phyloP scores from a whole-genome alignment of 192 early-diverging fungal species.

The Thamnidium elegans region DNA sequence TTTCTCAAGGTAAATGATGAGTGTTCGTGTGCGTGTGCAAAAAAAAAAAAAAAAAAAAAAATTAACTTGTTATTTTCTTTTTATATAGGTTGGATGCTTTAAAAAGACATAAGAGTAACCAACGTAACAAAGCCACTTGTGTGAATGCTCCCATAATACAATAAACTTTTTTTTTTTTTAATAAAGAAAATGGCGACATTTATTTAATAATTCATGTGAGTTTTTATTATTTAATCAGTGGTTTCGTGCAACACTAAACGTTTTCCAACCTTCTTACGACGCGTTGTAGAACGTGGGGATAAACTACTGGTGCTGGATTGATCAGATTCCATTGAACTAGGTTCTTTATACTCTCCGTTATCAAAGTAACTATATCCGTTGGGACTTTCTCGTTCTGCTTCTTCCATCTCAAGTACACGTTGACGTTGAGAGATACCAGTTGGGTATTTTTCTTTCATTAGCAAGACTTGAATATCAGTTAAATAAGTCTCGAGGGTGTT shows the following conservation, averaged over 20 bases:
- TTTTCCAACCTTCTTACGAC: slow-evolving; percentile 18
- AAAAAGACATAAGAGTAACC: slow-evolving; percentile 51
- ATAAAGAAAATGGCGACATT: too few species aligned
- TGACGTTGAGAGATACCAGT: slow-evolving; percentile 30
- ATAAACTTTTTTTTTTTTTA: neutral
- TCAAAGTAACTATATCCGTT: slow-evolving; percentile 49
- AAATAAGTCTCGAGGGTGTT: slow-evolving; percentile 41
- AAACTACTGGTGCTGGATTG: neutral
- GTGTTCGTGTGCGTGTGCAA: neutral
- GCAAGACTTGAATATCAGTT: slow-evolving; percentile 33
- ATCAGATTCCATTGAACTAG: neutral
- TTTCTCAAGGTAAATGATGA: slow-evolving; percentile 58
- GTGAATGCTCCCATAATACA: neutral
- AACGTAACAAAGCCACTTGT: slow-evolving; percentile 16
- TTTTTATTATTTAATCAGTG: neutral
- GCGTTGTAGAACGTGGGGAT: neutral
- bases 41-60: too few species aligned
- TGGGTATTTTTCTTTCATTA: slow-evolving; percentile 36
- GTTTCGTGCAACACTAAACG: slow-evolving; percentile 24
- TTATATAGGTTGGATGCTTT: slow-evolving; percentile 53
- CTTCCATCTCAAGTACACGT: slow-evolving; percentile 28
- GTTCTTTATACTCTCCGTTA: slow-evolving; percentile 21
- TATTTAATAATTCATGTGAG: neutral
- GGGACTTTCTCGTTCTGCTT: slow-evolving; percentile 13
- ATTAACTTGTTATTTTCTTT: neutral